Evolutionary conservation across 352 stramenopile genomes (phyloP).

Genomic region (Pythium grandisporangium): DNA sequence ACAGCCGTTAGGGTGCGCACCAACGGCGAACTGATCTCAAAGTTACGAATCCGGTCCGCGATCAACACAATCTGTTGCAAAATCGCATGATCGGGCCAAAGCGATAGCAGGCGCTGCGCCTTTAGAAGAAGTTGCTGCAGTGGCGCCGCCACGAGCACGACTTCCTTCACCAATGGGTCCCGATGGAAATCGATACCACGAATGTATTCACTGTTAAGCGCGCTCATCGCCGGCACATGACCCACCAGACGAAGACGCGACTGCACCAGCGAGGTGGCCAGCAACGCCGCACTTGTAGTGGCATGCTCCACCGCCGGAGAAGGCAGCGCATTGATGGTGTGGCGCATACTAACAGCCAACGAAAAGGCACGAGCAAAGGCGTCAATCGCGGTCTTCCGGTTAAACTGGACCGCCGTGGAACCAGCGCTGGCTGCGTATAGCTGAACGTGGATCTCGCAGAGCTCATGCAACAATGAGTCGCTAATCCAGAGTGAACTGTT

Average conservation of each 20-base stretch:
- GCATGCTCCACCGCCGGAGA: conserved; percentile 33
- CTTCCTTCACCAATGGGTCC: conserved; percentile 91
- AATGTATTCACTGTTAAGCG: conserved; percentile 71
- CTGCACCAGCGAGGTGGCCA: conserved; percentile 67
- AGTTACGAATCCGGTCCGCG: conserved; percentile 79
- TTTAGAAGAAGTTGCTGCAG: conserved; percentile 87
- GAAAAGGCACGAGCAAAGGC: conserved; percentile 67
- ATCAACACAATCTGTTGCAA: conserved; percentile 93
- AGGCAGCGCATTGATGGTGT: conserved; percentile 48
- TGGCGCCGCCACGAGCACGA: conserved; percentile 80
- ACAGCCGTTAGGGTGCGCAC: conserved; percentile 92
- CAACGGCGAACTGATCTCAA: conserved; percentile 77
- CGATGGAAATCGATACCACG: conserved; percentile 90
- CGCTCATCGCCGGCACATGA: conserved; percentile 40
- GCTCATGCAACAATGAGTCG: conserved; percentile 58
- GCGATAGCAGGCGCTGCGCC: conserved; percentile 84
- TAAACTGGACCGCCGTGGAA: background rate
- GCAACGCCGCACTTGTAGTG: conserved; percentile 36
- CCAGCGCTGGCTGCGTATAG: conserved; percentile 41
- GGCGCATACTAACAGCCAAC: conserved; percentile 54
- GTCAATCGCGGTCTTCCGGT: conserved; percentile 34
- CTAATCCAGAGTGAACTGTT: conserved; percentile 32
- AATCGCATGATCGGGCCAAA: conserved; percentile 96
- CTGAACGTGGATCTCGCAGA: conserved; percentile 62
- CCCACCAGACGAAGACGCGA: conserved; percentile 43